Conservation (phyloP, 2,329 filamentous ascomycete species). For the Akanthomyces uredinophilus region DNA sequence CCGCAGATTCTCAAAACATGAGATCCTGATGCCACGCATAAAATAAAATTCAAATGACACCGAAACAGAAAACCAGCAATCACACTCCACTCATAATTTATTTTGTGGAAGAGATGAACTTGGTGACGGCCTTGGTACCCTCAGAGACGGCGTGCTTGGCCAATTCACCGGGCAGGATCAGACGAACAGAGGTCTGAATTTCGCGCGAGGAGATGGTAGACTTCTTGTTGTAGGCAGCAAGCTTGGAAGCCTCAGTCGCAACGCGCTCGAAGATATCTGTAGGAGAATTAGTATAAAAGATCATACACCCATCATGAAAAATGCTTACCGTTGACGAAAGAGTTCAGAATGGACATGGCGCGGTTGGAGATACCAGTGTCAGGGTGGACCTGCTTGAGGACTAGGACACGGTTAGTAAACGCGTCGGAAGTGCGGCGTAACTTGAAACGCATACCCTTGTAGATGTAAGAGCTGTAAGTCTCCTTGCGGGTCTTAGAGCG, state of each 20-base stretch:
- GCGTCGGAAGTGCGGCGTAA: background rate
- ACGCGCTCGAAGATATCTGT: slow-evolving; percentile 98
- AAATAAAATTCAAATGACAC: slow-evolving; percentile 37
- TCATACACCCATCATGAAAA: background rate
- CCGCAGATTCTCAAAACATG: slow-evolving; percentile 49
- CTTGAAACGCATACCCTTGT: slow-evolving; percentile 70
- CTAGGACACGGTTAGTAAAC: slow-evolving; percentile 41
- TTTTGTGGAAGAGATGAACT: slow-evolving; percentile 99
- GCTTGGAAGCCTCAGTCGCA: slow-evolving; percentile 96
- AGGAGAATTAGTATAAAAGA: background rate
- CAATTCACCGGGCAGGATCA: slow-evolving; percentile 97
- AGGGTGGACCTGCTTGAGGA: slow-evolving; percentile 99
- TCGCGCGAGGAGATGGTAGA: slow-evolving; percentile 98
- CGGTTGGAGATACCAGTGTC: slow-evolving; percentile 99
- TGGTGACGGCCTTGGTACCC: slow-evolving; percentile 99
- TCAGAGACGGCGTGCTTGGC: slow-evolving; percentile 99
- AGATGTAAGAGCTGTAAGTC: slow-evolving; percentile 99
- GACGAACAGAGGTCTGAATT: slow-evolving; percentile 97
- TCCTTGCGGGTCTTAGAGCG: slow-evolving; percentile 99
- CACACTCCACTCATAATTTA: slow-evolving; percentile 53
- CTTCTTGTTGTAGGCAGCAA: slow-evolving; percentile 99
- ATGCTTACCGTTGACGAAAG: slow-evolving; percentile 89
- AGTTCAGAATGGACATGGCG: slow-evolving; percentile 99
- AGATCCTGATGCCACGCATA: slow-evolving; percentile 54
- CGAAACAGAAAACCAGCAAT: slow-evolving; percentile 55